Base-by-base conservation (phyloP, 495 filamentous ascomycete genomes). In the Penicillium lividum region DNA sequence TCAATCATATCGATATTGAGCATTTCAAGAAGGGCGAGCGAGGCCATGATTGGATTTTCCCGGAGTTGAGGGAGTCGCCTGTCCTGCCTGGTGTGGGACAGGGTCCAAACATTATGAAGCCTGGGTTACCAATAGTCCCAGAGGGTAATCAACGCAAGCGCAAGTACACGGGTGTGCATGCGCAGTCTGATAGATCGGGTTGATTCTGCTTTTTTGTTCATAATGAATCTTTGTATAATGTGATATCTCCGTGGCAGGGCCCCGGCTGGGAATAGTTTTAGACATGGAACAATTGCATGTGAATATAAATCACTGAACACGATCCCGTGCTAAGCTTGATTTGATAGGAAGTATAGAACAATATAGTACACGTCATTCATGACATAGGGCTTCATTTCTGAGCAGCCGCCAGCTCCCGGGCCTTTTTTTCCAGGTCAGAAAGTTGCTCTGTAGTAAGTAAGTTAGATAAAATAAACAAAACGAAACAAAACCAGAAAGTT, bases 1-100 rank as follows among this genome's bases (percentile, higher is more conserved):
- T 92, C 66, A 84, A 94, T 66, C 93, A 98, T 71, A 93, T 97
- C 47, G 92, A 92, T 59, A 53, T 63, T 0, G 77, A 85, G 52
- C 93, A 96, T 67, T 93, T 89, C 56, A 78, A 81, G 51, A 78
- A 84, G 42, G 76, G 74, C 22, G 65, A 74, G 58, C 66, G 73
- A 3, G 81, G 86, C 29, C 69, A 71, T 11, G 68, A 79, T 27
- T 87, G 85, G 85, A 38, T 65, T 31, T 72, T 69, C 3, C 48
- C 71, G 22, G 44, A 38, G 40, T 4, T 15, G 22, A 33, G 11
- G 48, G 52, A 28, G 28, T 22, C 25, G 18, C 43, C 48, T 7
- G 4, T 47, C 27, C 15, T 33, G 47, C 28, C 40, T 42, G n/a
- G 28, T 44, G 51, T 18, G 3, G 29, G 33, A 18, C 3, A 25